A percentile compares a stretch with the other conserved stretches of the same genome.
phyloP scores from a whole-genome alignment of 176 grass and related monocot genomes.

The Lolium multiflorum region DNA sequence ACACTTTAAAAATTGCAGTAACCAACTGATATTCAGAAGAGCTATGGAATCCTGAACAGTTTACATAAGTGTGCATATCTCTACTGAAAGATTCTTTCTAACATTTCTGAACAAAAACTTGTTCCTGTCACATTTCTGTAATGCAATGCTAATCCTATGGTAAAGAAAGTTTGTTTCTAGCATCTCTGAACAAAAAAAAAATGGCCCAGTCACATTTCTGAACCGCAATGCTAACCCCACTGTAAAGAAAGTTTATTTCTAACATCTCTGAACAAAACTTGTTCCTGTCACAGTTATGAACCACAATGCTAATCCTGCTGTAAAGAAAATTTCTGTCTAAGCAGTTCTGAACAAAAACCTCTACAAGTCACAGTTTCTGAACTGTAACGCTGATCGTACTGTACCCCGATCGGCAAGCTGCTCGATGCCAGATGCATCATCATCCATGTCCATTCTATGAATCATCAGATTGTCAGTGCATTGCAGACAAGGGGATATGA shows the following conservation, averaged over 20 bases:
- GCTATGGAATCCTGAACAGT: background rate
- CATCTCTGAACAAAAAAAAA: constrained; percentile 23
- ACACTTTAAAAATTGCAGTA: background rate
- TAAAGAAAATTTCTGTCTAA: background rate
- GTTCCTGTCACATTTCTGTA: background rate
- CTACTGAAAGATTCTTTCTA: background rate
- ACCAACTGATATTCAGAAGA: background rate
- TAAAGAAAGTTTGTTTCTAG: background rate
- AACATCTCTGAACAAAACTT: background rate
- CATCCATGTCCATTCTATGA: background rate
- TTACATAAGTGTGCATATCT: background rate
- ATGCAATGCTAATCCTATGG: background rate
- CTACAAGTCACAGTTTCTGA: background rate
- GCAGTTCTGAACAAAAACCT: background rate
- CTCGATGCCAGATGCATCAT: background rate
- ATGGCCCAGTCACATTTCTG: background rate
- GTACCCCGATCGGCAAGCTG: background rate
- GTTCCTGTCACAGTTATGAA: background rate
- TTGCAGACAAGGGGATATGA: background rate
- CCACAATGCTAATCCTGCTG: background rate
- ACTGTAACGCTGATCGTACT: background rate
- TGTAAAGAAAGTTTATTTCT: background rate
- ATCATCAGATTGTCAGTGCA: background rate
- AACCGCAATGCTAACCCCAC: background rate
- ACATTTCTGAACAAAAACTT: background rate